Base-by-base conservation (phyloP, 768 basidiomycete genomes). In the Hypsizygus marmoreus region DNA sequence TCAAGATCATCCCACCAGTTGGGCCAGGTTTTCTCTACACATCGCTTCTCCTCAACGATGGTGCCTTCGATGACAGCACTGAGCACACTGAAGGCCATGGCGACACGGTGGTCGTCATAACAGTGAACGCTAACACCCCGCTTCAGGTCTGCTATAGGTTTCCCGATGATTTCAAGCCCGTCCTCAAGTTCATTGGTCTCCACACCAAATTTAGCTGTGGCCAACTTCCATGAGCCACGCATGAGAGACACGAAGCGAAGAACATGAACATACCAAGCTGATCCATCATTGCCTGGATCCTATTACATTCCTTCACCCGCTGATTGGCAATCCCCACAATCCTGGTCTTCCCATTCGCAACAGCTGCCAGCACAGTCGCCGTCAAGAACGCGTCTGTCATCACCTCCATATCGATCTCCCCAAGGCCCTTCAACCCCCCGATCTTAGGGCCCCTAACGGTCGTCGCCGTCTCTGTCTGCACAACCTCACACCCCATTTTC, bases 331-430 rank as follows among this genome's bases (percentile, higher is more conserved):
- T 98, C 2, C 97, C 95, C 38, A 88, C 63, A 54, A 99, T 97
- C 49, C 91, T 77, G 7, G 93, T 88, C 53, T 82, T 81, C 8
- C 80, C 82, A 30, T 66, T 64, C 0, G 82, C 72, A 16, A 97
- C 89, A 44, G 97, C 95, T 41, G 92, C 95, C 14, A 99, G 71
- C 6, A 87, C 94, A 9, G 84, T 88, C 7, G 97, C 95, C 2
- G 95, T 97, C 70, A 98, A 78, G 74, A 99, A 99, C 16, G 95
- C 97, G 64, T 99, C 97, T 6, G 97, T 99, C 97, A 99, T 98
- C n/a, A 87, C 85, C 66, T 97, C 93, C 97, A 98, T 98, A 62
- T 98, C 92, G 16, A 97, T 82, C 56, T 85, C 79, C 40, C 88
- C 90, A 39, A 97, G 76, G 2, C 89, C 89, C 53, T 84, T 84